Evolutionary conservation across 2,329 filamentous ascomycete species (phyloP).

Genomic region (Macroventuria anomochaeta): DNA sequence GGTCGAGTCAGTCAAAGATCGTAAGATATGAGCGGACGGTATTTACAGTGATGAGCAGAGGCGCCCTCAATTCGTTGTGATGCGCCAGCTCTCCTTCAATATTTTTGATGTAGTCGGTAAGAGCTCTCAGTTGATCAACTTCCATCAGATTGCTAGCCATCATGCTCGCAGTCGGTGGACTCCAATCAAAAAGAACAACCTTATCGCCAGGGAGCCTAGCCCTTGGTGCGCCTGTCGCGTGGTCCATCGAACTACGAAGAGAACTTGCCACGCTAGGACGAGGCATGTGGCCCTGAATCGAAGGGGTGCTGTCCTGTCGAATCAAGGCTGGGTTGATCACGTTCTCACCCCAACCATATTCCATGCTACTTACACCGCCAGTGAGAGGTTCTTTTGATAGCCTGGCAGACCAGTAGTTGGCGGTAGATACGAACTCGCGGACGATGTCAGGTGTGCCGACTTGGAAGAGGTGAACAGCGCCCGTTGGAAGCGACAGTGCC

Average conservation of each 20-base stretch:
- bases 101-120: constrained; percentile 80
- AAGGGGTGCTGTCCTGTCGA: constrained; percentile 46
- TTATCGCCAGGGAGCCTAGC: constrained; percentile 82
- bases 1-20: constrained; percentile 17
- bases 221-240: constrained; percentile 62
- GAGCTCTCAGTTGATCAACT: constrained; percentile 76
- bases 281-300: constrained; percentile 45
- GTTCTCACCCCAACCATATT: constrained; percentile 93
- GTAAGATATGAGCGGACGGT: background rate
- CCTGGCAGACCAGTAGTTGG: constrained; percentile 97
- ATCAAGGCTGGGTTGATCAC: constrained; percentile 68
- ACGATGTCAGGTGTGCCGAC: constrained; percentile 94
- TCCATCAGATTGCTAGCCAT: constrained; percentile 80
- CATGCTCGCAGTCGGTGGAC: constrained; percentile 87
- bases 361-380: constrained; percentile 93
- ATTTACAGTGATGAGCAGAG: constrained; percentile 80
- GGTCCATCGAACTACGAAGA: constrained; percentile 65
- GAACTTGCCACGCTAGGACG: constrained; percentile 66
- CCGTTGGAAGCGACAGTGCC: constrained; percentile 88
- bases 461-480: constrained; percentile 97
- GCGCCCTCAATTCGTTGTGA: constrained; percentile 86
- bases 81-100: constrained; percentile 84
- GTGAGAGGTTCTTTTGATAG: constrained; percentile 91
- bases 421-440: constrained; percentile 89
- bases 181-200: constrained; percentile 85